Conservation (phyloP, 495 filamentous ascomycete species). For the Melanomma pulvis-pyrius region DNA sequence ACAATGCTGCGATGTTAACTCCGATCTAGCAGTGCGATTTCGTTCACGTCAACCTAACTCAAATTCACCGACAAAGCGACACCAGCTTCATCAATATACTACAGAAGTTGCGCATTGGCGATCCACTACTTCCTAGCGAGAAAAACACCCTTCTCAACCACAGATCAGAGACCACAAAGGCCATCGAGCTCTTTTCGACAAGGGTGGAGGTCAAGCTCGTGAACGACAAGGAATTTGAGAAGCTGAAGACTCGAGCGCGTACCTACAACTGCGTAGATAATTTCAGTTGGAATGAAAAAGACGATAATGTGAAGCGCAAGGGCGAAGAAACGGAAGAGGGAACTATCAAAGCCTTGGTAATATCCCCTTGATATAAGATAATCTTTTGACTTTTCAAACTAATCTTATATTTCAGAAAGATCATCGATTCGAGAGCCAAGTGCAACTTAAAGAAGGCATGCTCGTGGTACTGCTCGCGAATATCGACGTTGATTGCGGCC, state of each 20-base stretch:
- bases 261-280: constrained; percentile 38
- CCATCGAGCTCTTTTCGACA: constrained; percentile 51
- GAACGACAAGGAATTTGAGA: constrained; percentile 32
- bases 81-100: constrained; percentile 54
- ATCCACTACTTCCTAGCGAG: constrained; percentile 44
- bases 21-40: constrained; percentile 48
- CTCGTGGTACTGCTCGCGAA: constrained; percentile 55
- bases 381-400: neutral
- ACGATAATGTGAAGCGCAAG: constrained; percentile 33
- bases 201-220: constrained; percentile 42
- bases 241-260: constrained; percentile 34
- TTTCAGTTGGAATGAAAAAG: constrained; percentile 31
- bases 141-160: constrained; percentile 53
- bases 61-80: constrained; percentile 59
- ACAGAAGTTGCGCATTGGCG: constrained; percentile 54
- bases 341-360: no score
- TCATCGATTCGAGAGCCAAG: constrained; percentile 36
- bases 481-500: constrained; percentile 40
- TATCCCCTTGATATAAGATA: neutral
- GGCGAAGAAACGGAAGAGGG: no score
- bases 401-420: constrained; percentile 22
- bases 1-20: no score
- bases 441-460: constrained; percentile 50
- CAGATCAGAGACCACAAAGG: constrained; percentile 47
- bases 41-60: constrained; percentile 47